Conservation (phyloP, 306 rosid genomes). For the Psophocarpus tetragonolobus region DNA sequence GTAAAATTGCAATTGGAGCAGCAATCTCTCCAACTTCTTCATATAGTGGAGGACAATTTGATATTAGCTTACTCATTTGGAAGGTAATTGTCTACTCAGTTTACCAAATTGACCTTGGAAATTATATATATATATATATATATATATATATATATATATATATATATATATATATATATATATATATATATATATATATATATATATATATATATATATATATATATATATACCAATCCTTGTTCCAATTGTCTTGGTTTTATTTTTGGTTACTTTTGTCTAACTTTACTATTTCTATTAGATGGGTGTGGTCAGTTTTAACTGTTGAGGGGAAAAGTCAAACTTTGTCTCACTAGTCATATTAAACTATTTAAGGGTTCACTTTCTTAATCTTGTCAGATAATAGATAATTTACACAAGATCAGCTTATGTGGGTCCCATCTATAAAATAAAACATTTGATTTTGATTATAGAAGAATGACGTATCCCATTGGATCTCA, state of each 20-base stretch:
- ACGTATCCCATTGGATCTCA: conserved; percentile 24
- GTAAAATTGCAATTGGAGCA: conserved; percentile 71
- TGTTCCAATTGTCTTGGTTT: background rate
- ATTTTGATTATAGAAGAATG: conserved; percentile 1
- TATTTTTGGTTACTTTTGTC: background rate
- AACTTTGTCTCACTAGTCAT: background rate
- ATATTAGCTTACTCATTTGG: conserved; percentile 79
- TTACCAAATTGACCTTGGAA: background rate
- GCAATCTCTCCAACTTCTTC: conserved; percentile 76
- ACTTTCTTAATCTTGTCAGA: background rate
- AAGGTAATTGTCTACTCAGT: conserved; percentile 51
- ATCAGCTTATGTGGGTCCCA: conserved; percentile 31
- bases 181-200: too few relatives aligned
- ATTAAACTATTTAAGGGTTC: background rate
- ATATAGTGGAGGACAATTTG: conserved; percentile 68
- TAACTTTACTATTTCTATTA: background rate
- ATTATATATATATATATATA: background rate
- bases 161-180: too few relatives aligned
- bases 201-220: too few relatives aligned
- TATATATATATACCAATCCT: background rate
- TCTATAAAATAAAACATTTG: background rate
- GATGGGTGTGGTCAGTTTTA: background rate
- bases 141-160: too few relatives aligned
- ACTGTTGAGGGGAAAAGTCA: conserved; percentile 21
- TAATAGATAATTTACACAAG: background rate